Evolutionary conservation across 176 grass and related monocot genomes (phyloP), one percentile per base, ranked within the genome.

Genomic region (Carex scoparia): DNA sequence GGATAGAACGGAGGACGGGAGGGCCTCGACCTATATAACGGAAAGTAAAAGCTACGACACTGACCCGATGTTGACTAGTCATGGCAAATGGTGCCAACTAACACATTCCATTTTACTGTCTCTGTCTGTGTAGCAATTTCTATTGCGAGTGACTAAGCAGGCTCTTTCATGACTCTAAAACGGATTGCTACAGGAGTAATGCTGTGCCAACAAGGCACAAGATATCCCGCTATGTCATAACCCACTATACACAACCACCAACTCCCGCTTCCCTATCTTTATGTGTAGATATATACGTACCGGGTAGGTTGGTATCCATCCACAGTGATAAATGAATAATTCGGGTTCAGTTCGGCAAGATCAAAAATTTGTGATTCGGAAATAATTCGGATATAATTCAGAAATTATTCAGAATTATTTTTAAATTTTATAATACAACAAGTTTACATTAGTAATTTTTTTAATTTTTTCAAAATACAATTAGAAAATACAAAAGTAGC

Each of bases 11-110:
- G 38, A 3, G 35, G 12, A 38, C 37, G 37, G 37, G 35, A 37
- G 35, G 35, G 35, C n/a, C n/a, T n/a, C n/a, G 5, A 69, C 28
- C 32, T 74, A 53, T 0, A 54, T 53, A n/a, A 5, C 71, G 19
- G 51, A 65, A 82, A 82, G 81, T 69, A 55, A 83, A 83, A 83
- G 42, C 38, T 28, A 55, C 35, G 64, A 44, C 56, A 54, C 15
- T 44, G 81, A 2, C 12, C 42, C 19, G 81, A 66, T 5, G 58
- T 11, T 68, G 42, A 83, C 62, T 40, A 30, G 44, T 83, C 81
- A 69, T 2, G 38, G 48, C 40, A 23, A 40, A 6, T 69, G 11
- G 61, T 64, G 79, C 58, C 37, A 35, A 58, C 54, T 18, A 64
- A 83, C 81, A 35, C 81, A 51, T 53, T 65, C 58, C 81, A 2